These are phyloP conservation scores for Glonium stellatum DNA, from an alignment of 495 filamentous ascomycete species.

Conservation along the genomic window DNA sequence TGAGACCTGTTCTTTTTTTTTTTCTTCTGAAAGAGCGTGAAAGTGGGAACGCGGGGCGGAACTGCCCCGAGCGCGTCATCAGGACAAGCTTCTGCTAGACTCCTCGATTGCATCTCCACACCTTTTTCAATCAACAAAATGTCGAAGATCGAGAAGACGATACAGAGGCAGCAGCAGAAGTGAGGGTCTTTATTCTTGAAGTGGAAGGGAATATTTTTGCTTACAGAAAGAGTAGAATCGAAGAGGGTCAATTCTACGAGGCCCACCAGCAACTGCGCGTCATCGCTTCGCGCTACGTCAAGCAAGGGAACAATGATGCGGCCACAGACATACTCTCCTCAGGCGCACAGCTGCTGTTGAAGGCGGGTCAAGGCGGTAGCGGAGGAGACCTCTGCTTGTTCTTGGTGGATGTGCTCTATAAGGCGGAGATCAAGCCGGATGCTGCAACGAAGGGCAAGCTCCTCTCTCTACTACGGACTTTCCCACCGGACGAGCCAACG, in stretches of 20 bases:
- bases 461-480: slow-evolving; percentile 63
- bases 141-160: slow-evolving; percentile 68
- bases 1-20: neutral
- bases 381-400: slow-evolving; percentile 84
- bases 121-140: slow-evolving; percentile 31
- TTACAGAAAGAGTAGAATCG: slow-evolving; percentile 53
- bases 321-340: slow-evolving; percentile 80
- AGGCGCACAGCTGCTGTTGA: slow-evolving; percentile 76
- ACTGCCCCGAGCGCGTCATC: neutral
- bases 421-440: slow-evolving; percentile 68
- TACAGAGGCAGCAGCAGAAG: slow-evolving; percentile 64
- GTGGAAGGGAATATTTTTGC: slow-evolving; percentile 10
- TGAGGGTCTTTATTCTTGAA: slow-evolving; percentile 27
- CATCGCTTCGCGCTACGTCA: slow-evolving; percentile 85
- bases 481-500: slow-evolving; percentile 76
- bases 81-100: neutral
- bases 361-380: slow-evolving; percentile 83
- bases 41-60: neutral
- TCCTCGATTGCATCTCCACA: neutral
- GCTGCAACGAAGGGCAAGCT: slow-evolving; percentile 56
- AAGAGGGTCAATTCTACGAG: slow-evolving; percentile 91
- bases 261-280: slow-evolving; percentile 95
- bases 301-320: slow-evolving; percentile 69
- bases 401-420: slow-evolving; percentile 80
- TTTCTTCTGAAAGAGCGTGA: neutral